phyloP scores from a whole-genome alignment of 257 asterid genomes.

The Asclepias syriaca region DNA sequence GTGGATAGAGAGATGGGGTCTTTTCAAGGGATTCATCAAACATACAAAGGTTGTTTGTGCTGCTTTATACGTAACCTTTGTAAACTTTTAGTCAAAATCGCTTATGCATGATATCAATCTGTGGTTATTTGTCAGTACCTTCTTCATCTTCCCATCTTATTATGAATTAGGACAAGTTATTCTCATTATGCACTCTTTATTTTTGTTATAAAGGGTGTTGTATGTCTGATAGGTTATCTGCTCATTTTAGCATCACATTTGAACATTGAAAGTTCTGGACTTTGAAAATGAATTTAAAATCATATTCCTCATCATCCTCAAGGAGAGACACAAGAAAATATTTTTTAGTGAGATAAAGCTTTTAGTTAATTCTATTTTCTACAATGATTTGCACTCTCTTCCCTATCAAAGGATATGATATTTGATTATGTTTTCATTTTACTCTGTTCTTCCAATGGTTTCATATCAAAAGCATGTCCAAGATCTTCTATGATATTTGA shows the following conservation, averaged over 20 bases:
- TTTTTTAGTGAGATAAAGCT: neutral
- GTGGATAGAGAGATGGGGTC: conserved; percentile 42
- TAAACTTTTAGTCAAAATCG: neutral
- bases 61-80: neutral
- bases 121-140: neutral
- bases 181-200: neutral
- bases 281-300: neutral
- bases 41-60: conserved; percentile 29
- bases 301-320: neutral
- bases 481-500: neutral
- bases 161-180: neutral
- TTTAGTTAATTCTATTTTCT: neutral
- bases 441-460: no score
- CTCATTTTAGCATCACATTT: neutral
- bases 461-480: neutral
- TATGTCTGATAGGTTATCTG: neutral
- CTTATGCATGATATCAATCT: neutral
- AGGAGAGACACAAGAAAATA: neutral
- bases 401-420: neutral
- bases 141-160: neutral
- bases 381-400: neutral
- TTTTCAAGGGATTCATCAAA: conserved; percentile 25
- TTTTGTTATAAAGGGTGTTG: neutral
- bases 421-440: neutral
- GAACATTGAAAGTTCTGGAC: neutral